Base-by-base conservation (phyloP, 345 rosid species). In the Arabidopsis suecica region DNA sequence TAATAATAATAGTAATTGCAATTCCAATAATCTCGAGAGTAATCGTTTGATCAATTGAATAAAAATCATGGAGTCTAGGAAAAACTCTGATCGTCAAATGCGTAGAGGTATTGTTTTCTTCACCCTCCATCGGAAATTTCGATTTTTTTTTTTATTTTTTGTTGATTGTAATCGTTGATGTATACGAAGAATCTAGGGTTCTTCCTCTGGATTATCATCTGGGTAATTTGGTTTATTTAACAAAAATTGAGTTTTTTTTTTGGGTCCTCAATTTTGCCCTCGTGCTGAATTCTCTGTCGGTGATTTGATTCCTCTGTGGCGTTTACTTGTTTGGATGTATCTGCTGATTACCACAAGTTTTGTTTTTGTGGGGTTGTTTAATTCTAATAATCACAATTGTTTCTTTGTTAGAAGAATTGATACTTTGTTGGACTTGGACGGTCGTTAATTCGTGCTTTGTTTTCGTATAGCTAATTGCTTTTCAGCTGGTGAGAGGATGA, bases 1-100 rank as follows among this genome's bases (percentile, higher is more conserved):
- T 68, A 64, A 3, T 73, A 14, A 36, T 50, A 61, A 5, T 40
- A 25, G 13, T 65, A 49, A 47, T 75, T 8, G 48, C 77, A 75
- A 71, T 75, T 71, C 25, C 63, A 66, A 66, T 55, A 12, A 36
- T 64, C 62, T 28, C 30, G n/a, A 7, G 23, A 70, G 47, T 50
- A 73, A 61, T 76, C 70, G 60, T 71, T 65, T 71, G 22, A 67
- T 28, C 62, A 68, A 69, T 73, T 61, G 18, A 28, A 62, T 4
- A n/a, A n/a, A 12, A 33, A 78, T 59, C 68, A 95, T 95, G 99
- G 97, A 85, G 61, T 87, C 94, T 1, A 74, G 83, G 50, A 81
- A 37, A 78, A 88, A 71, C 86, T 88, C 87, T 85, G 88, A 89
- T 89, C 93, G 88, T 73, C 97, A 86, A 73, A 65, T 87, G 71